These are phyloP conservation scores for Dryadomyces sulphureus DNA, from an alignment of 2,329 filamentous ascomycete genomes.

Conservation along the genomic window DNA sequence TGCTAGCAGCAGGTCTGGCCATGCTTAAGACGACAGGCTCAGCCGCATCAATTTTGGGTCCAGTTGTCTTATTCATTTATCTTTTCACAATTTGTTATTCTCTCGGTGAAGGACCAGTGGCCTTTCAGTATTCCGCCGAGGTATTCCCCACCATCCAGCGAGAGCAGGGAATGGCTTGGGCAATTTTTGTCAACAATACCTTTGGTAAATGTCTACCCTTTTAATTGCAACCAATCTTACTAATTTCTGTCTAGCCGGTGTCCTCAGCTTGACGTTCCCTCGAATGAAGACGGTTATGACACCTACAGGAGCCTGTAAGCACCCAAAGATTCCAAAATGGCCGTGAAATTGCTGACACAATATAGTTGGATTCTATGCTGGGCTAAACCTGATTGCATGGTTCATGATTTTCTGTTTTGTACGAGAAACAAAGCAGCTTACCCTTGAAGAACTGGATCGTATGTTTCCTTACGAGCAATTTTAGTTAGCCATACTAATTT, in stretches of 20 bases:
- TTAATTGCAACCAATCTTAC: conserved; percentile 16
- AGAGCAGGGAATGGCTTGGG: conserved; percentile 45
- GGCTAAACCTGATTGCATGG: conserved; percentile 41
- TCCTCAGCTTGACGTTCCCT: conserved; percentile 49
- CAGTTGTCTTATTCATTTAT: conserved; percentile 2
- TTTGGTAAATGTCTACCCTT: not conserved
- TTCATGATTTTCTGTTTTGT: conserved; percentile 41
- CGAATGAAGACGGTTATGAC: conserved; percentile 29
- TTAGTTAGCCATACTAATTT: conserved; percentile 15
- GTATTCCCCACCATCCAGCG: conserved; percentile 57
- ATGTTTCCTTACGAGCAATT: conserved; percentile 46
- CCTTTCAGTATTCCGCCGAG: conserved; percentile 55
- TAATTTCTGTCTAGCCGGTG: conserved; percentile 33
- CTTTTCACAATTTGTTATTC: conserved; percentile 17
- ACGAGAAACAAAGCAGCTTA: conserved; percentile 46
- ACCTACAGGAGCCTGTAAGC: conserved; percentile 22
- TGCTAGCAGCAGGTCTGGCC: conserved; percentile 34
- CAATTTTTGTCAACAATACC: conserved; percentile 5
- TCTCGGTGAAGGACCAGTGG: conserved; percentile 46
- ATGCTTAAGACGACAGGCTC: not conserved
- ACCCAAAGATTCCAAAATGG: not conserved
- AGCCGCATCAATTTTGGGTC: not conserved
- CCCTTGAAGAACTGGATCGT: conserved; percentile 42
- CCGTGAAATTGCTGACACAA: not conserved
- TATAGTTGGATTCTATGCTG: conserved; percentile 34